Base-by-base conservation (phyloP, 1,139 yeast genomes). In the Sugiyamaella paludigena region DNA sequence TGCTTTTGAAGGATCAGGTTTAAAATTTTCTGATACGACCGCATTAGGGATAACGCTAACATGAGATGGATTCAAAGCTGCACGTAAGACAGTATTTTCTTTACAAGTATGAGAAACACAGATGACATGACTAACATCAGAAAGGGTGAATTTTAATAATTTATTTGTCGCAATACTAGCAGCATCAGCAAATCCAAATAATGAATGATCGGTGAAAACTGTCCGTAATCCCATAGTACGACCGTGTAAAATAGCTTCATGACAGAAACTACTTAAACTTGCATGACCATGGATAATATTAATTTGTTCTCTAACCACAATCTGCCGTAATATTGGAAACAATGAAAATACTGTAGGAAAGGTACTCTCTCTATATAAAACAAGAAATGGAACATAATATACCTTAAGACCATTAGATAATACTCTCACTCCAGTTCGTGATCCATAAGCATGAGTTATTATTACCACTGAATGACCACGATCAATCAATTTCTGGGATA, bases 1-100 rank as follows among this genome's bases (percentile, higher is more conserved):
- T 0, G 70, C 66, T 35, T 59, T 58, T 15, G 65, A 49, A 1
- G 69, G 64, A 31, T 73, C 74, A 0, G 98, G 98, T 24, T 68
- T 66, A 63, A 94, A 94, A 63, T 91, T 95, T 40, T 79, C 78
- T 5, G 94, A 79, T 0, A 92, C 81, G 10, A 94, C 95, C 0
- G 99, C 99, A 67, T 94, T 94, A 0, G 99, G 99, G 13, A 94
- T 92, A 19, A 91, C 99, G 15, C 91, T 83, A 4, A 91, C 94
- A 49, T 72, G 72, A 8, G 77, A 64, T 0, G 98, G 97, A 57
- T 88, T 87, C 39, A 91, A 69, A 1, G 86, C 80, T 0, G 95
- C 96, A 48, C 99, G 71, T 13, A 92, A 73, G 1, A 91, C 96
- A 3, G 96, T 89, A 62, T 94, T 94, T 61, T 94, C 99, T 65